Evolutionary conservation across 441 rosid genomes (phyloP).

Genomic region (Macaranga tanarius): DNA sequence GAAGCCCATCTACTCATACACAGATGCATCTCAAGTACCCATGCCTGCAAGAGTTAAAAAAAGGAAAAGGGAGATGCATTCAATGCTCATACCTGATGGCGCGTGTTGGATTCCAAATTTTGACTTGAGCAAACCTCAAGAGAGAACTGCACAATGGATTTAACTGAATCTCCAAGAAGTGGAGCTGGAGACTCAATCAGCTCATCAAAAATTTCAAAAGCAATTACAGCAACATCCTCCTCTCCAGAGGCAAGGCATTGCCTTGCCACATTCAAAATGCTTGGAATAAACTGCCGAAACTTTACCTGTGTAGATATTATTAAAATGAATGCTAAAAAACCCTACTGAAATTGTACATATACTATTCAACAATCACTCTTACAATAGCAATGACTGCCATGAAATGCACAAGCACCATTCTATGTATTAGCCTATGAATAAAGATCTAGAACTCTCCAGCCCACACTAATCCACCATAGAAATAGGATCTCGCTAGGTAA

Average conservation of each 20-base stretch:
- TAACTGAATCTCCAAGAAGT: constrained; percentile 96
- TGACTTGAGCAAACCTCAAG: constrained; percentile 97
- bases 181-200: constrained; percentile 99
- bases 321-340: background rate
- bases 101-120: constrained; percentile 81
- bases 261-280: constrained; percentile 93
- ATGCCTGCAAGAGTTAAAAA: constrained; percentile 13
- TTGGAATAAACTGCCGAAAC: constrained; percentile 96
- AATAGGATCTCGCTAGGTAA: no score
- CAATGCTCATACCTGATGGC: constrained; percentile 78
- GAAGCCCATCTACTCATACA: constrained; percentile 2
- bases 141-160: constrained; percentile 92
- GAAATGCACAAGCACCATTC: background rate
- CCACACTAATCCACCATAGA: no score
- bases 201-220: constrained; percentile 99
- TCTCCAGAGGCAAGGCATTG: constrained; percentile 92
- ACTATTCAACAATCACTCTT: background rate
- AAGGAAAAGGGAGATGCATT: constrained; percentile 2
- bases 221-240: constrained; percentile 97
- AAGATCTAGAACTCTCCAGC: background rate
- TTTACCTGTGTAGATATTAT: constrained; percentile 59
- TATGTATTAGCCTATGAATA: background rate
- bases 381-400: background rate
- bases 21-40: constrained; percentile 1
- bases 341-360: background rate